These are phyloP conservation scores for Spongispora temasekensis DNA, from an alignment of 1,284 basidiomycete species.

Conservation along the genomic window DNA sequence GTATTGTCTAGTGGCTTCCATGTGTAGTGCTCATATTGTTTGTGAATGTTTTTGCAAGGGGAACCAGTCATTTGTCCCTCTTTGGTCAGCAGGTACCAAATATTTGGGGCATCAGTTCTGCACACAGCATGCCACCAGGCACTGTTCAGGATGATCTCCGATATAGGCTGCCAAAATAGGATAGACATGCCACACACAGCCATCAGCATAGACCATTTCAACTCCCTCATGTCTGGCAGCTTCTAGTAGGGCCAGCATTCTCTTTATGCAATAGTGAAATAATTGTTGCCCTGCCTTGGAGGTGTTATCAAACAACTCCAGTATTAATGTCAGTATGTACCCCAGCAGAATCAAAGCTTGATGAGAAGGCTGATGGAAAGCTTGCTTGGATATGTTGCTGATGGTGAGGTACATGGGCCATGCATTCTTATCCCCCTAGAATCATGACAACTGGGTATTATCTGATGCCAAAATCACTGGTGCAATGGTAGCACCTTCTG, in stretches of 20 bases:
- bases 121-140: slow-evolving; percentile 20
- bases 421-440: neutral
- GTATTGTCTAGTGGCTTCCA: neutral
- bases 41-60: neutral
- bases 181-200: slow-evolving; percentile 4
- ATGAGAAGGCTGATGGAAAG: neutral
- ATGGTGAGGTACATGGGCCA: neutral
- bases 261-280: neutral
- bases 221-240: neutral
- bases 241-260: neutral
- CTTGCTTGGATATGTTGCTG: neutral
- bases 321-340: neutral
- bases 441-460: neutral
- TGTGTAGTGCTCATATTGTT: neutral
- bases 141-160: neutral
- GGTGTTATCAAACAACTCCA: neutral
- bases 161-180: slow-evolving; percentile 20
- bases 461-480: neutral
- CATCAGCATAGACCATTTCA: neutral
- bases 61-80: neutral
- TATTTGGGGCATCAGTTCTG: slow-evolving; percentile 22
- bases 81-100: neutral
- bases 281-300: neutral
- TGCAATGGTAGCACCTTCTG: neutral
- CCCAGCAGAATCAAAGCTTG: neutral